Conservation (phyloP, 768 basidiomycete genomes). For the Mycena belliarum region DNA sequence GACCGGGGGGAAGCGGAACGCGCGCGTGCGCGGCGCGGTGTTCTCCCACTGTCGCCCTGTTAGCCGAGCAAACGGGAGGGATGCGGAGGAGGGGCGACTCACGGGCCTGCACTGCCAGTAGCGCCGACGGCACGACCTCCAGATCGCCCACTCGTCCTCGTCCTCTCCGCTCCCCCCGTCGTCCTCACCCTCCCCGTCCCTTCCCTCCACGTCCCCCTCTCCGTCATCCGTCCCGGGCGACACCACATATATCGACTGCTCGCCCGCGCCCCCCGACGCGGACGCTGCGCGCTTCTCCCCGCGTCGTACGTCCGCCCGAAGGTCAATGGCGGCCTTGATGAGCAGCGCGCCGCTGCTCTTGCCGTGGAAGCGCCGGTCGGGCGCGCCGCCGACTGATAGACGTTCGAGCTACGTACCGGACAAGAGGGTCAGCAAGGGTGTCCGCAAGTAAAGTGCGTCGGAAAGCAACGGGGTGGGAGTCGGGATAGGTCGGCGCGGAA, state of each 20-base stretch:
- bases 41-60: slow-evolving; percentile 8
- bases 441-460: background rate
- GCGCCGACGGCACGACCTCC: slow-evolving; percentile 2
- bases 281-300: background rate
- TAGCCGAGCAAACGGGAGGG: too few species aligned
- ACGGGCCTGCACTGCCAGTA: slow-evolving; percentile 5
- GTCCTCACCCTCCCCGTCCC: too few species aligned
- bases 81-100: background rate
- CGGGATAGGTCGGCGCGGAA: too few species aligned
- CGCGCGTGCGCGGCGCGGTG: background rate
- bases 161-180: background rate
- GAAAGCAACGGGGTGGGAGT: too few species aligned
- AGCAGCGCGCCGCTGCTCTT: background rate
- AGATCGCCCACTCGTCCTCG: background rate
- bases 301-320: slow-evolving; percentile 1
- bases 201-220: too few species aligned
- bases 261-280: too few species aligned
- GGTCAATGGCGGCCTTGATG: background rate
- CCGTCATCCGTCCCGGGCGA: too few species aligned
- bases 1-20: slow-evolving; percentile 48
- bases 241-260: too few species aligned
- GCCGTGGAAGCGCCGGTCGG: background rate
- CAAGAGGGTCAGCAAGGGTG: too few species aligned
- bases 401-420: background rate
- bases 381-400: background rate